These are phyloP conservation scores for Rhizophagus sp. DNA, from an alignment of 192 early-diverging fungal genomes.

Conservation along the genomic window DNA sequence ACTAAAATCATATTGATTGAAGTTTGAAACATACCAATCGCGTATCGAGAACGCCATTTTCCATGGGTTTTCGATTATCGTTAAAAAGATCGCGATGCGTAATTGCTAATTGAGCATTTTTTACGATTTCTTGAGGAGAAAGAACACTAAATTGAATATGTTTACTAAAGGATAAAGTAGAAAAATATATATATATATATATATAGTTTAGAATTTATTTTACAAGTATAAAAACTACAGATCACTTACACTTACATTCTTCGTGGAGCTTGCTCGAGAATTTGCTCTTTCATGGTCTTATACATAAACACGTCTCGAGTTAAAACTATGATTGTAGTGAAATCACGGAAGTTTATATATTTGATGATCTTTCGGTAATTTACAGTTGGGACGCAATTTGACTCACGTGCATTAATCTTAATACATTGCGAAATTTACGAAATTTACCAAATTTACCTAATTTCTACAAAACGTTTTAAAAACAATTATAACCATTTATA, in stretches of 20 bases:
- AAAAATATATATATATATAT: not conserved
- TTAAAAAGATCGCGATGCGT: slow-evolving; percentile 86
- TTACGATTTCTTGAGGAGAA: slow-evolving; percentile 84
- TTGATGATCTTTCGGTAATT: too few relatives aligned
- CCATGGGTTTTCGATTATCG: slow-evolving; percentile 74
- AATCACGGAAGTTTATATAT: too few relatives aligned
- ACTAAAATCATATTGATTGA: not conserved
- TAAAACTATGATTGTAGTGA: too few relatives aligned
- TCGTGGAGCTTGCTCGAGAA: slow-evolving; percentile 53
- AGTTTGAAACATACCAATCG: slow-evolving; percentile 64
- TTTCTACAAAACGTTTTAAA: too few relatives aligned
- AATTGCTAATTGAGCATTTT: slow-evolving; percentile 87
- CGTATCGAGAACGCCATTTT: slow-evolving; percentile 87
- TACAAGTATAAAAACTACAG: not conserved
- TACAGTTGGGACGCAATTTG: too few relatives aligned
- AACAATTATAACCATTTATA: too few relatives aligned
- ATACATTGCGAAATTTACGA: too few relatives aligned
- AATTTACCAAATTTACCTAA: too few relatives aligned
- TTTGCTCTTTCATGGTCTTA: slow-evolving; percentile 74
- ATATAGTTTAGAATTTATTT: not conserved
- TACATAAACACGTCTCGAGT: too few relatives aligned
- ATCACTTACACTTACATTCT: not conserved
- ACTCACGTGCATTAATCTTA: too few relatives aligned
- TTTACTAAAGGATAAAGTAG: slow-evolving; percentile 57
- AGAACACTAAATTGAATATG: slow-evolving; percentile 95